Conservation (phyloP, 2,329 filamentous ascomycete genomes). For the Sordariomycetes sp. region DNA sequence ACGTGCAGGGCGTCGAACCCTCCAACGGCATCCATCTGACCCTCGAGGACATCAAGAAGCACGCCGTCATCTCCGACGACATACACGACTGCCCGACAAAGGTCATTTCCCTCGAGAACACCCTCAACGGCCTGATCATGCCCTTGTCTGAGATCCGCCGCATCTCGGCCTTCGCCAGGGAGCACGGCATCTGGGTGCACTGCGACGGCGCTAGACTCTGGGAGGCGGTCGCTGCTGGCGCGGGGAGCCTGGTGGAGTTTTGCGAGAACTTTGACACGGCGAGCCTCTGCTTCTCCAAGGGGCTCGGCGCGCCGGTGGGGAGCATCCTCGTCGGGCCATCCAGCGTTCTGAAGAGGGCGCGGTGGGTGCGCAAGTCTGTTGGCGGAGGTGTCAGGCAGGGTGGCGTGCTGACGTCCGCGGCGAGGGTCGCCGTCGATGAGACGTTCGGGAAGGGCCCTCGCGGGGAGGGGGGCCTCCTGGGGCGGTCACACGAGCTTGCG, state of each 20-base stretch:
- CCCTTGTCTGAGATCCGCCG: constrained; percentile 57
- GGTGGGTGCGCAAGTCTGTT: constrained; percentile 48
- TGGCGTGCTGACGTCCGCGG: constrained; percentile 59
- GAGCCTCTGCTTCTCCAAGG: constrained; percentile 71
- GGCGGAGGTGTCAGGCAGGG: constrained; percentile 64
- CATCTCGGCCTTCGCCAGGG: constrained; percentile 57
- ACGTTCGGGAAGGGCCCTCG: constrained; percentile 23
- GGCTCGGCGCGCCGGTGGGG: constrained; percentile 68
- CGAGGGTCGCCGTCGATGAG: constrained; percentile 49
- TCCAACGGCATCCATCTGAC: constrained; percentile 62
- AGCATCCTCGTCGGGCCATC: constrained; percentile 51
- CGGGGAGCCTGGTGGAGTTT: constrained; percentile 53
- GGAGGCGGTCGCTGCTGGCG: constrained; percentile 64
- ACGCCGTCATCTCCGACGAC: constrained; percentile 53
- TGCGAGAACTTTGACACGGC: constrained; percentile 59
- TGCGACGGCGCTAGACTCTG: constrained; percentile 71
- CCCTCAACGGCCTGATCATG: constrained; percentile 65
- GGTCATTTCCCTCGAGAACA: constrained; percentile 78
- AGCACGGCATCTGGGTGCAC: constrained; percentile 55
- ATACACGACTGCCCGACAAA: constrained; percentile 69
- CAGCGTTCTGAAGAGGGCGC: constrained; percentile 21
- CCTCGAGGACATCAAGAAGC: constrained; percentile 58
- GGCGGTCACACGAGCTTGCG: constrained; percentile 47
- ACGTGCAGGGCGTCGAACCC: constrained; percentile 39
- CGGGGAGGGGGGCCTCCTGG: constrained; percentile 41